Evolutionary conservation across 768 basidiomycete genomes (phyloP).

Genomic region (Leucogyrophana mollusca): DNA sequence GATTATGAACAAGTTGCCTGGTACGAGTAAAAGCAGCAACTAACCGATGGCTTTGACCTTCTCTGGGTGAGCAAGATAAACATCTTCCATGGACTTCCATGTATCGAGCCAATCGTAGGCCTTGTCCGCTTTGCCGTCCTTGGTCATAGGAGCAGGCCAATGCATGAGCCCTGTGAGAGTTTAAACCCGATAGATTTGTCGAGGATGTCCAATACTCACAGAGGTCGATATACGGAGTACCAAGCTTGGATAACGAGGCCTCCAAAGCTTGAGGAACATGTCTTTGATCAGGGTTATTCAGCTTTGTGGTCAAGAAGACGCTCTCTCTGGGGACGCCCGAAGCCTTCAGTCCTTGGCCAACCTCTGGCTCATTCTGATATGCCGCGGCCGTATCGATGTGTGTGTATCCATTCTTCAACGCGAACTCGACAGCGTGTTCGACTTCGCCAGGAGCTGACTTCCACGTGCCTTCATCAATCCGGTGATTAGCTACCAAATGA

Average conservation of each 20-base stretch:
- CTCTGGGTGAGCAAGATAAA: conserved; percentile 59
- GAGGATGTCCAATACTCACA: conserved; percentile 38
- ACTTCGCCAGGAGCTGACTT: conserved; percentile 67
- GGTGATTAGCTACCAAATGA: no score
- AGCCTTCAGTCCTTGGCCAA: conserved; percentile 70
- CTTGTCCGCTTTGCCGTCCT: conserved; percentile 50
- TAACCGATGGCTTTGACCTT: conserved; percentile 75
- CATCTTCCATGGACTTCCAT: conserved; percentile 72
- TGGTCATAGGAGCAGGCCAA: conserved; percentile 74
- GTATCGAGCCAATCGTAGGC: conserved; percentile 66
- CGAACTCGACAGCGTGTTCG: conserved; percentile 66
- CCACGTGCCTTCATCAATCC: conserved; percentile 61
- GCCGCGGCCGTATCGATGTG: conserved; percentile 67
- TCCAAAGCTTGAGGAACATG: conserved; percentile 59
- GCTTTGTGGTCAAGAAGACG: conserved; percentile 78
- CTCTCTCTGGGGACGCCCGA: conserved; percentile 70
- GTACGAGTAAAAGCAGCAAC: background rate
- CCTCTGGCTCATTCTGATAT: conserved; percentile 73
- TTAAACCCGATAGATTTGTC: background rate
- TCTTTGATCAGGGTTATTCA: conserved; percentile 58
- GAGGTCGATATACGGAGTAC: conserved; percentile 75
- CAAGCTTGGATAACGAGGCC: conserved; percentile 61
- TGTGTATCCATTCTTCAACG: conserved; percentile 70
- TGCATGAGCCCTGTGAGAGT: conserved; percentile 62
- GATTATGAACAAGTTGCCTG: background rate